Evolutionary conservation across 495 filamentous ascomycete species (phyloP).

Genomic region (Aspergillus steynii): DNA sequence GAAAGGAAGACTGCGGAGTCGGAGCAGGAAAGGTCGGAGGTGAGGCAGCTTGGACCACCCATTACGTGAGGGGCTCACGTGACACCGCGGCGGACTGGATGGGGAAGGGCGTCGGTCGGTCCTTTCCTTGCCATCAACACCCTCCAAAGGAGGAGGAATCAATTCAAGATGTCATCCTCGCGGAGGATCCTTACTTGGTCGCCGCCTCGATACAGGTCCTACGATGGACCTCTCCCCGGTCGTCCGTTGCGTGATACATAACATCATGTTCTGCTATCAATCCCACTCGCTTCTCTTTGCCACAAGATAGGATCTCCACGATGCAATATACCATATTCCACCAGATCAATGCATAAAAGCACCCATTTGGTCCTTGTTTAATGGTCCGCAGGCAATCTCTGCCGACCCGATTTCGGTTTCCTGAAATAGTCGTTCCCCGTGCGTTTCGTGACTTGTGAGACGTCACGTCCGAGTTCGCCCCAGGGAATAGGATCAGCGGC

Average conservation of each 20-base stretch:
- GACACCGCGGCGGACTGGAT: not conserved
- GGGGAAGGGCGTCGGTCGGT: not conserved
- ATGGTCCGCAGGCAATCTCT: not conserved
- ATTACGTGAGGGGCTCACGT: slow-evolving; percentile 6
- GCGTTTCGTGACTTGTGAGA: slow-evolving; percentile 15
- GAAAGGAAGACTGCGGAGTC: not conserved
- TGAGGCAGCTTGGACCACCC: not conserved
- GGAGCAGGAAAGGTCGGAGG: slow-evolving; percentile 1
- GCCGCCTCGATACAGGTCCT: not conserved
- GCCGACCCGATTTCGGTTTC: not conserved
- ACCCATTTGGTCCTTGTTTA: not conserved
- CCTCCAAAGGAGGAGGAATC: not conserved
- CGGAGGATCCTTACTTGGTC: not conserved
- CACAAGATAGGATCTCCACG: not conserved
- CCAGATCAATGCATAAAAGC: not conserved
- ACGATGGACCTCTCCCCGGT: not conserved
- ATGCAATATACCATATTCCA: not conserved
- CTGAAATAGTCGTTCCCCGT: not conserved
- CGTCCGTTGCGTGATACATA: not conserved
- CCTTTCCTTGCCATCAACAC: not conserved
- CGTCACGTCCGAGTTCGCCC: slow-evolving; percentile 12
- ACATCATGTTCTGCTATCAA: not conserved
- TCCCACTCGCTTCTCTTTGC: not conserved
- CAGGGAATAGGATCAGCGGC: slow-evolving; percentile 5
- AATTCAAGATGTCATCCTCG: not conserved